Base-by-base conservation (phyloP, 768 basidiomycete species). In the Boletus rex-veris region DNA sequence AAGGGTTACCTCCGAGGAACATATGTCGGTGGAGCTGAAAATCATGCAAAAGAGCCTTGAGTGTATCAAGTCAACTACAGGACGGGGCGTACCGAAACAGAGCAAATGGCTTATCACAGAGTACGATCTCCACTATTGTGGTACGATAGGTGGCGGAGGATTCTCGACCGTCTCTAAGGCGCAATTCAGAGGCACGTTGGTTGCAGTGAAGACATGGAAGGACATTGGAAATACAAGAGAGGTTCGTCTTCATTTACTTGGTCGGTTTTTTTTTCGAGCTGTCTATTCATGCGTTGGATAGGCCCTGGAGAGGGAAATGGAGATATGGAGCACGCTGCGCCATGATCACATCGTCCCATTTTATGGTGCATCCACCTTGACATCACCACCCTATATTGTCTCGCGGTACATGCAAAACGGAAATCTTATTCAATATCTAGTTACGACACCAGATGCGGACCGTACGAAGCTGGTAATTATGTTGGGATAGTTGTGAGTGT, bases 41-140 rank as follows among this genome's bases (percentile, higher is more conserved):
- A 16, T 55, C 7, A 45, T 55, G 36, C 43, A 46, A 15, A 44
- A 41, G 28, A 47, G 45, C 36, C n/a, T 55, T 5, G 44, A 46
- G 7, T 46, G 54, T 18, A 45, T 51, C 39, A 49, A 43, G 26
- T 10, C 36, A 1, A 56, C 50, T 1, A 56, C 55, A 4, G 55
- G 55, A 21, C 51, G 50, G n/a, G 44, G 31, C 16, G 41, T 41
- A 9, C 50, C 46, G 6, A 52, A 45, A 31, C 50, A 43, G 42
- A 43, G 18, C 5, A 52, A 52, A 18, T 70, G 67, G 67, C 59
- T 59, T 5, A 62, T 70, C 36, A 64, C 62, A 26, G 50, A 62
- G 3, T 62, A 65, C 35, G 68, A 69, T 16, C 64, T 70, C 18
- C 65, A 67, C 4, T 49, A 62, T 41, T 63, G 61, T 7, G 52